Conservation (phyloP, 2,329 filamentous ascomycete species). For the Pseudogymnoascus sp. region DNA sequence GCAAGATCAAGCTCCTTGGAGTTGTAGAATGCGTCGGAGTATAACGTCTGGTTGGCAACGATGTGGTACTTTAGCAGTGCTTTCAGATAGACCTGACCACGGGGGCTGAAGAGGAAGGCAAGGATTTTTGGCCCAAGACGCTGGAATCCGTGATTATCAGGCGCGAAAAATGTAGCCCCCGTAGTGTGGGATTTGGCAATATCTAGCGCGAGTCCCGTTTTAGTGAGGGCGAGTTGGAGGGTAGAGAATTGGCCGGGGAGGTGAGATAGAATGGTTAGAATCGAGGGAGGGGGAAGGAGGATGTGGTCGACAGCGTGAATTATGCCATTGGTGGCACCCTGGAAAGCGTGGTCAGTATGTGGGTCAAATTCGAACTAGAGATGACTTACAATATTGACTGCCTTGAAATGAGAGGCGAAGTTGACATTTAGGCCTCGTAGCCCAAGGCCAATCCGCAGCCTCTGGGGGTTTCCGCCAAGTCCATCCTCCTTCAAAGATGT, state of each 20-base stretch:
- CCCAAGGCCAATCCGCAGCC: slow-evolving; percentile 60
- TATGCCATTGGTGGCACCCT: slow-evolving; percentile 70
- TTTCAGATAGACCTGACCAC: slow-evolving; percentile 66
- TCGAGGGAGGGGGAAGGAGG: slow-evolving; percentile 65
- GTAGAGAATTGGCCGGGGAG: slow-evolving; percentile 70
- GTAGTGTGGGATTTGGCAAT: slow-evolving; percentile 45
- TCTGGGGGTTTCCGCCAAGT: slow-evolving; percentile 56
- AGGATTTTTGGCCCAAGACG: slow-evolving; percentile 66
- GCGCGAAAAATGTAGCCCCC: slow-evolving; percentile 74
- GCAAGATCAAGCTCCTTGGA: slow-evolving; percentile 34
- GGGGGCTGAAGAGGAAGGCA: slow-evolving; percentile 76
- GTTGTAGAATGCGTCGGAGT: slow-evolving; percentile 73
- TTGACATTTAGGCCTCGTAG: slow-evolving; percentile 62
- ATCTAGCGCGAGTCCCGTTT: slow-evolving; percentile 61
- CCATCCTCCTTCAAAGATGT: slow-evolving; percentile 52
- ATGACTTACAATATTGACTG: slow-evolving; percentile 57
- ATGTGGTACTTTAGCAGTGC: slow-evolving; percentile 75
- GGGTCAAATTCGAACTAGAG: not conserved
- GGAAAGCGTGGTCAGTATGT: slow-evolving; percentile 6
- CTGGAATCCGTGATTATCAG: slow-evolving; percentile 72
- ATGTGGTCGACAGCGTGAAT: slow-evolving; percentile 70
- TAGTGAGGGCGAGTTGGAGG: slow-evolving; percentile 63
- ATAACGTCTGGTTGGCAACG: slow-evolving; percentile 65
- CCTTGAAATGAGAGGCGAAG: slow-evolving; percentile 65
- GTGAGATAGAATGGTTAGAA: slow-evolving; percentile 55